These are phyloP conservation scores for Phytophthora aleatoria DNA, from an alignment of 352 stramenopile species.

Conservation along the genomic window DNA sequence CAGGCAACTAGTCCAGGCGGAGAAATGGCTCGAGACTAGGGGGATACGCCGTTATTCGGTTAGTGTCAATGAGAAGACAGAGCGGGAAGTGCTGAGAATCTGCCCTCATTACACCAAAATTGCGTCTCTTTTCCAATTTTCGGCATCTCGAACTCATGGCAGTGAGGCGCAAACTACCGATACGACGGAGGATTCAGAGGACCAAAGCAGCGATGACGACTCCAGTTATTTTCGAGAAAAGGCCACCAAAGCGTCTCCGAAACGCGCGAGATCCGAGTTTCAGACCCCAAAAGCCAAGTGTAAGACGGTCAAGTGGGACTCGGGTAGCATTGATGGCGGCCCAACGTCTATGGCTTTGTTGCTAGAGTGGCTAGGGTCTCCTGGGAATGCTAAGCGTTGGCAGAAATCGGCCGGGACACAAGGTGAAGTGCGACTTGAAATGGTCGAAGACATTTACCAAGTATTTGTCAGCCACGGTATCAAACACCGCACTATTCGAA, in stretches of 20 bases:
- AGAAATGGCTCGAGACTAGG: constrained; percentile 5
- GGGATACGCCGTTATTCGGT: neutral
- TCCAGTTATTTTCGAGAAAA: neutral
- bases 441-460: constrained; percentile 1
- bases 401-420: neutral
- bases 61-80: neutral
- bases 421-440: neutral
- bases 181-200: neutral
- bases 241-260: neutral
- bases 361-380: constrained; percentile 28
- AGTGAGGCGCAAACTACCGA: neutral
- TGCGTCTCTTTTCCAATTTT: neutral
- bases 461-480: constrained; percentile 7
- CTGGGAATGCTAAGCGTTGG: constrained; percentile 37
- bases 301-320: constrained; percentile 5
- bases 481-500: neutral
- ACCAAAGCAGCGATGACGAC: neutral
- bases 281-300: neutral
- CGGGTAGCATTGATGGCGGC: neutral
- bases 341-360: constrained; percentile 26
- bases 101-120: constrained; percentile 15
- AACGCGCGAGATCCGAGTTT: neutral
- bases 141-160: neutral
- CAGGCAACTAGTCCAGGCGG: constrained; percentile 6
- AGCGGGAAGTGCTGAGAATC: constrained; percentile 10